Base-by-base conservation (phyloP, 441 rosid genomes). In the Bocquillonia castaneifolia region DNA sequence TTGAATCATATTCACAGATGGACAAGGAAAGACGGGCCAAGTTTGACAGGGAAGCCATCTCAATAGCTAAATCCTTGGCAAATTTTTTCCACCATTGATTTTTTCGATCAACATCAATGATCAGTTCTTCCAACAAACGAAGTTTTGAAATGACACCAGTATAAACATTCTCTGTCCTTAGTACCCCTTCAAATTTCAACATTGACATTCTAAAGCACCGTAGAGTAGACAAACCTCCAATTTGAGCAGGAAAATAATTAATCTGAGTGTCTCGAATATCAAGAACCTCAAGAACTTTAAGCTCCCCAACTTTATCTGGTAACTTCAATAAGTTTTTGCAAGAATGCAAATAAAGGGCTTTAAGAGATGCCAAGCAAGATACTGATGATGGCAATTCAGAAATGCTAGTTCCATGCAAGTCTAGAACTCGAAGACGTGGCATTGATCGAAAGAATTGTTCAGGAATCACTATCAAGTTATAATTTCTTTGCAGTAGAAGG, bases 211-310 rank as follows among this genome's bases (percentile, higher is more conserved):
- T 44, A 45, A 81, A 69, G 51, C 80, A 68, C 66, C 32, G 58
- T 37, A 81, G 44, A 28, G 59, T 55, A 26, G 23, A 28, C 50
- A 81, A 65, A 56, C 37, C 12, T 18, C 28, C 50, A 9, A 78
- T 66, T 36, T 76, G 74, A 68, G 29, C 6, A 0, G 78, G 80
- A 18, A 81, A 65, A 64, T 45, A 65, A 57, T 55, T 40, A 53
- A 81, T 73, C 53, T 66, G 45, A 36, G 80, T 78, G 29, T 73
- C 73, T 22, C 74, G 66, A 47, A 76, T 76, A 66, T 78, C 84
- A 59, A 81, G 78, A 18, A 81, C 80, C 74, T 78, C 80, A 7
- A 81, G 84, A 17, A 17, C 37, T 47, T 17, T 17, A n/a, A 81
- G 64, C 28, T 67, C 64, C 23, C 20, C n/a, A 32, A 81, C 68